A percentile compares a stretch with the other conserved stretches of the same genome.
Evolutionary conservation across 1,284 basidiomycete genomes (phyloP).

Genomic region (Cutaneotrichosporon sp.): DNA sequence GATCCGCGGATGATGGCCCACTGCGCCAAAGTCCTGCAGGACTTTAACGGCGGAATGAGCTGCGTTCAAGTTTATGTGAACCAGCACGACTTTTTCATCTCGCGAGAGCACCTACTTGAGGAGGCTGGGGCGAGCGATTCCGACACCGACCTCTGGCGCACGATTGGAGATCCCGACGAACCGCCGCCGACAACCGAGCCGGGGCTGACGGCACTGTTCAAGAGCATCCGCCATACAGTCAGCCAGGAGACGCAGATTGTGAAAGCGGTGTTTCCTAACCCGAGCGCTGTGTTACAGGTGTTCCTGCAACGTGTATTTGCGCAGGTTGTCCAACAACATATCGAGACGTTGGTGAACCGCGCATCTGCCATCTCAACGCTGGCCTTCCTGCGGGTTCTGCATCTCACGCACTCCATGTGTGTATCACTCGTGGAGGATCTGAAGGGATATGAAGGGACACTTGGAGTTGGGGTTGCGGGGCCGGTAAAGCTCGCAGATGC

Average conservation of each 20-base stretch:
- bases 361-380: conserved; percentile 74
- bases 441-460: conserved; percentile 80
- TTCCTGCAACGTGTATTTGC: conserved; percentile 97
- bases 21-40: conserved; percentile 91
- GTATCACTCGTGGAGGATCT: conserved; percentile 82
- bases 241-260: conserved; percentile 97
- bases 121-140: conserved; percentile 51
- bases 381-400: conserved; percentile 84
- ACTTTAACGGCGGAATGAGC: conserved; percentile 95
- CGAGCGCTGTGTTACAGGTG: conserved; percentile 96
- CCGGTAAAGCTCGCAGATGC: conserved; percentile 16
- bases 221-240: conserved; percentile 84
- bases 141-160: conserved; percentile 70
- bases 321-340: conserved; percentile 93
- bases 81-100: conserved; percentile 98
- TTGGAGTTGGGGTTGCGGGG: conserved; percentile 38
- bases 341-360: conserved; percentile 75
- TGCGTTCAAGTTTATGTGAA: conserved; percentile 99
- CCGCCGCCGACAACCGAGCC: conserved; percentile 73
- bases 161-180: conserved; percentile 71
- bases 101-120: conserved; percentile 60
- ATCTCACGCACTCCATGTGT: conserved; percentile 78
- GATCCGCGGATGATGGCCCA: conserved; percentile 99
- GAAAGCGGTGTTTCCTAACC: conserved; percentile 96
- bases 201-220: conserved; percentile 73